Evolutionary conservation across 2,329 filamentous ascomycete species (phyloP), one percentile per base, ranked within the genome.

Genomic region (Tolypocladium tundrense): DNA sequence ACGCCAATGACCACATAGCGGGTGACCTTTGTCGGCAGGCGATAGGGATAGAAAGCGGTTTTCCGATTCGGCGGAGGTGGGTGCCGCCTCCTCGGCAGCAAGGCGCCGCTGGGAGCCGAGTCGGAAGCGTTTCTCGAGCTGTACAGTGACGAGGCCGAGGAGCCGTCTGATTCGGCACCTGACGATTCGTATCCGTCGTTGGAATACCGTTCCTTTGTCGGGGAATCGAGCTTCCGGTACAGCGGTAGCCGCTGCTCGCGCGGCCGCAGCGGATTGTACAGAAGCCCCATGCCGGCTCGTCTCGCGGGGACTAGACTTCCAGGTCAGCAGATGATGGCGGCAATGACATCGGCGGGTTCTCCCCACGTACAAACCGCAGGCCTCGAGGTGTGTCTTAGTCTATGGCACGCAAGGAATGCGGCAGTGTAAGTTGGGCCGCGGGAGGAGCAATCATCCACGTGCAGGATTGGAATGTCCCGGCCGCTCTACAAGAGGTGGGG

Each of bases 1-100:
- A 96, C 76, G 4, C 80, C 82, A 54, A 92, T 76, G 62, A 90
- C 91, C 57, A 96, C 83, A 69, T 88, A 95, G 65, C 91, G 81
- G 58, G 90, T 85, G 59, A 94, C 83, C 61, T 81, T 88, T 67
- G 86, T 85, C 8, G 88, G 89, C 48, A 92, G 73, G 39, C 85
- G 79, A 65, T 88, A 89, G 56, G 73, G 73, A 55, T 74, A 74
- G n/a, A 60, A 10, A 60, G 62, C 33, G 59, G 62, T 21, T 61
- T 65, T 60, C 71, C 70, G 41, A 11, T 42, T 52, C 24, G 37
- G 40, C 24, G 45, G 50, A 21, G 53, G 57, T 5, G 39, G 45
- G 9, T 21, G 53, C 11, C 55, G 58, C 55, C 73, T 78, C 3
- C 76, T 72, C 43, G 77, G 67, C 68, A 82, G 79, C 40, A 78